Evolutionary conservation across 176 grass and related monocot species (phyloP).

Genomic region (Oryza officinalis): DNA sequence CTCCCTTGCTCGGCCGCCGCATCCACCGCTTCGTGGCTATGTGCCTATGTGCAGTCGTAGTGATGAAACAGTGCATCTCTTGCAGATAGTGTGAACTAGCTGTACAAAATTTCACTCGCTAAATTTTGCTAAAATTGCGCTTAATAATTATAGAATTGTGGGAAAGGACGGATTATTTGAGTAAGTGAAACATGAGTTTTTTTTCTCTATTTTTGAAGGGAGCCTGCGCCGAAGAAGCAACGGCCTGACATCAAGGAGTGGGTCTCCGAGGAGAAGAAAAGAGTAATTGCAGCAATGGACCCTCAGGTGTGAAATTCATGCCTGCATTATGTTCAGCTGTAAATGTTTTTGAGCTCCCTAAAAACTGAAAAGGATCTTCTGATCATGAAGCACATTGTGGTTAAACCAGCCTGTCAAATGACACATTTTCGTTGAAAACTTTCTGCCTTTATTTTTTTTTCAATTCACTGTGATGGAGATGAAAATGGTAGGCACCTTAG

Average conservation of each 20-base stretch:
- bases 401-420: not conserved
- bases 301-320: conserved; percentile 45
- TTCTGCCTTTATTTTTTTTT: not conserved
- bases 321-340: not conserved
- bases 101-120: not conserved
- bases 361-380: not conserved
- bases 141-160: not conserved
- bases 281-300: conserved; percentile 57
- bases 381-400: not conserved
- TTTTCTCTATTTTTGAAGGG: conserved; percentile 44
- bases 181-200: not conserved
- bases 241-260: conserved; percentile 43
- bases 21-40: not conserved
- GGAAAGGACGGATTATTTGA: not conserved
- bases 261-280: conserved; percentile 52
- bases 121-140: not conserved
- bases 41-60: not conserved
- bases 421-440: not conserved
- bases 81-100: not conserved
- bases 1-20: not conserved
- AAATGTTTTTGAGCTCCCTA: not conserved
- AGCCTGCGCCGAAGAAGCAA: conserved; percentile 44
- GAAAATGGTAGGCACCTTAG: not conserved
- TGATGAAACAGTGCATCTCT: not conserved
- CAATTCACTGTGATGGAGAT: not conserved